Base-by-base conservation (phyloP, 345 rosid genomes). In the Salix udensis region DNA sequence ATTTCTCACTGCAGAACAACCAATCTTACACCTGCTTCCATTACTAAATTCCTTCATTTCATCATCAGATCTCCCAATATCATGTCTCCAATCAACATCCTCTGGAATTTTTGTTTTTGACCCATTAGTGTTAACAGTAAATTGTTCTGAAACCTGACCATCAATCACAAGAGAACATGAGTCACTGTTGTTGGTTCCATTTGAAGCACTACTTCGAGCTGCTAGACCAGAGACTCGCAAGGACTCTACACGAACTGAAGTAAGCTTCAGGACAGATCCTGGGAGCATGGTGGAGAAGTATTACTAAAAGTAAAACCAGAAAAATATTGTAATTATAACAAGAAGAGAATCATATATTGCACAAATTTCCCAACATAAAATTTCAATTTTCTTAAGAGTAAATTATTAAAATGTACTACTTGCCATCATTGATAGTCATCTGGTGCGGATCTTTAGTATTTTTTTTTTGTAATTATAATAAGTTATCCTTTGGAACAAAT, bases 161-260 rank as follows among this genome's bases (percentile, higher is more conserved):
- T 68, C 76, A 70, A 78, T 72, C 37, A 24, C 71, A 48, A 61
- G 72, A 40, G 79, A 79, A 85, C 58, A 67, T 40, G 90, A 70
- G 19, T 66, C 80, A 8, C 74, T 71, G 36, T 79, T 71, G 30
- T 79, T 76, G 50, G 78, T 72, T 70, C 66, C 75, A 50, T 65
- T 77, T 76, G 62, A 68, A 75, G 78, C 69, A 67, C 67, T 76
- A 44, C 23, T 77, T n/a, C 78, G 86, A 81, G 94, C 88, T 73
- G 87, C 87, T 70, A 86, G 75, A 81, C 88, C 94, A 79, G 88
- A 87, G 76, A 92, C 91, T 60, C 96, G 89, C 79, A 92, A 86
- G 21, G 96, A 85, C 69, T 89, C 90, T 28, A 85, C 78, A 71
- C 96, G 94, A 78, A 94, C 80, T 81, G 94, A 91, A 77, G 91